Base-by-base conservation (phyloP, 1,139 yeast genomes). In the Yamadazyma dushanensis region DNA sequence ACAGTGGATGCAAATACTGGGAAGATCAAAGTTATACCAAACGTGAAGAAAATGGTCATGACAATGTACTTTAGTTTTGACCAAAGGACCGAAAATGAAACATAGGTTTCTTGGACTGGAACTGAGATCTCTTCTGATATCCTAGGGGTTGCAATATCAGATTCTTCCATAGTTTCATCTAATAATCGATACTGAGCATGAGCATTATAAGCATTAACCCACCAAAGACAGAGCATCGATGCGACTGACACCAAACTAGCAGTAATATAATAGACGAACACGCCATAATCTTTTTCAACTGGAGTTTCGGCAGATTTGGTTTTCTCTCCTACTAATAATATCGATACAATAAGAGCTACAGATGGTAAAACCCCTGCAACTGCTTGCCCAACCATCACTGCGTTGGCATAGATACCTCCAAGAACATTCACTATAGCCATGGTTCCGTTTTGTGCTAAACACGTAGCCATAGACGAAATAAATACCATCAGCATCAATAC, bases 301-400 rank as follows among this genome's bases (percentile, higher is more conserved):
- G 59, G 51, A 10, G 44, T 37, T 1, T 50, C 52, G 3, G 44
- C 46, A 7, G 45, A 40, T 5, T 41, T 38, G 4, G 43, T 41
- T 11, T 50, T 49, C 10, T 55, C 57, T 6, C 76, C 76, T 3
- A 75, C 56, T 26, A 77, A 45, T 28, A 83, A 73, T 9, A 69
- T 60, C 1, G 90, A 77, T 1, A 78, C 35, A 32, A 90, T 80
- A 36, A 89, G 66, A 0, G 95, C 83, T 11, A 83, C 59, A 0
- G 96, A 80, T 1, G 97, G 97, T 34, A 90, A 64, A 0, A 90
- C 95, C 1, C 97, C 97, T 0, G 97, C 89, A 10, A 90, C 67
- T 0, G 96, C 96, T 58, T 92, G 96, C 1, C 98, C 98, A 5
- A 89, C 89, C 85, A 92, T 86, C 3, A 85, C 85, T 0, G 86